Base-by-base conservation (phyloP, 2,329 filamentous ascomycete species). In the Emmonsia crescens region DNA sequence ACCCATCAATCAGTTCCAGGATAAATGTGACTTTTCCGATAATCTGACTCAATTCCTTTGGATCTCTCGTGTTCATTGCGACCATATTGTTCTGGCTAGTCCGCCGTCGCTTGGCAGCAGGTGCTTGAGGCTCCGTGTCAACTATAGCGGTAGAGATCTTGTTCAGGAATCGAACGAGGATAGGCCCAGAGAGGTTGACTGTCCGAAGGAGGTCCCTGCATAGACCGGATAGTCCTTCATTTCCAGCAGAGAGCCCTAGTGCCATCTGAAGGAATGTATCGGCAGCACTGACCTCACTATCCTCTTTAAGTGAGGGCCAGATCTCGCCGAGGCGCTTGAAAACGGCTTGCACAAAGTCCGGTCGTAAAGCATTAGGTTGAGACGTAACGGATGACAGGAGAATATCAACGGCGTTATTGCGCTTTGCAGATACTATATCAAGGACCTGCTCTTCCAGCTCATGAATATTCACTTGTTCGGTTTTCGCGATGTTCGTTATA, bases 21-120 rank as follows among this genome's bases (percentile, higher is more conserved):
- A 96, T 89, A 70, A 96, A 86, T 0, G 92, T 96, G 60, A 93
- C 83, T 68, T 88, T 88, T 67, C 85, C 85, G 64, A 96, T 81
- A 6, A 87, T 82, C 56, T 82, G 80, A 65, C 83, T 84, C 36
- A 92, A 75, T 69, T 89, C 85, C 6, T 83, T 80, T 40, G 85
- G 84, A 61, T 86, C 82, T 65, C 86, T 84, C 16, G 82, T 78
- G 42, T 83, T 81, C 60, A 85, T 78, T 55, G 82, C 83, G 60
- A 84, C 82, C 66, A 83, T 82, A 66, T 89, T 88, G 19, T 84
- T 86, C 60, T 87, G 85, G 74, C 89, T 95, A 0, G 85, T 90
- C 61, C 91, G 84, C 69, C 91, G 85, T 64, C 90, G 82, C 78
- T 96, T 96, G 65, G 86, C 86, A 1, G 88, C 83, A 10, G 89